These are phyloP conservation scores for Warburgia ugandensis DNA, from an alignment of 164 flowering plant species.

Conservation along the genomic window DNA sequence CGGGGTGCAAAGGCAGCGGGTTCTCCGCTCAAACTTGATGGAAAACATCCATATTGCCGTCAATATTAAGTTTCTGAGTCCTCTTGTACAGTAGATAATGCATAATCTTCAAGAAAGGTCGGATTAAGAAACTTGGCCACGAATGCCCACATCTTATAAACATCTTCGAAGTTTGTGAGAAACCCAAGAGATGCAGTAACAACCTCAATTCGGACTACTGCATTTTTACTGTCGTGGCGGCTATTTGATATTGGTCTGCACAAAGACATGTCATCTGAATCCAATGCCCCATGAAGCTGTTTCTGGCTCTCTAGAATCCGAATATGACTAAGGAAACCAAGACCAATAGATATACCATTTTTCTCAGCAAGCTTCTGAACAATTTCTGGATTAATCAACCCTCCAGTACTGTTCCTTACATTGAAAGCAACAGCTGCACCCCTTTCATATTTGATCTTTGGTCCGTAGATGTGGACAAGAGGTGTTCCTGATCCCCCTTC, in stretches of 20 bases:
- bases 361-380: constrained; percentile 72
- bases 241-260: constrained; percentile 31
- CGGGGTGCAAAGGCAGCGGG: no score
- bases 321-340: constrained; percentile 49
- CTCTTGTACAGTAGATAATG: constrained; percentile 43
- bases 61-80: constrained; percentile 31
- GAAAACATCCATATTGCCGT: no score
- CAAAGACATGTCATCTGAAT: constrained; percentile 21
- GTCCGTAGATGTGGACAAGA: constrained; percentile 68
- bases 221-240: constrained; percentile 27
- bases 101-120: constrained; percentile 33
- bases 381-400: constrained; percentile 43
- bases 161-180: constrained; percentile 58
- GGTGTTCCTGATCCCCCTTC: constrained; percentile 25
- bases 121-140: constrained; percentile 58
- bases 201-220: constrained; percentile 42
- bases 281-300: constrained; percentile 22
- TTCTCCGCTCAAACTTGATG: no score
- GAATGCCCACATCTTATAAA: constrained; percentile 59
- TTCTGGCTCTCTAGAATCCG: constrained; percentile 25
- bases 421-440: constrained; percentile 77
- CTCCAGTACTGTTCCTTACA: constrained; percentile 43
- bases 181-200: constrained; percentile 65
- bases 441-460: constrained; percentile 57
- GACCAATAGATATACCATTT: constrained; percentile 47